phyloP scores from a whole-genome alignment of 169 alveolate genomes.

The Plasmodium gaboni region DNA sequence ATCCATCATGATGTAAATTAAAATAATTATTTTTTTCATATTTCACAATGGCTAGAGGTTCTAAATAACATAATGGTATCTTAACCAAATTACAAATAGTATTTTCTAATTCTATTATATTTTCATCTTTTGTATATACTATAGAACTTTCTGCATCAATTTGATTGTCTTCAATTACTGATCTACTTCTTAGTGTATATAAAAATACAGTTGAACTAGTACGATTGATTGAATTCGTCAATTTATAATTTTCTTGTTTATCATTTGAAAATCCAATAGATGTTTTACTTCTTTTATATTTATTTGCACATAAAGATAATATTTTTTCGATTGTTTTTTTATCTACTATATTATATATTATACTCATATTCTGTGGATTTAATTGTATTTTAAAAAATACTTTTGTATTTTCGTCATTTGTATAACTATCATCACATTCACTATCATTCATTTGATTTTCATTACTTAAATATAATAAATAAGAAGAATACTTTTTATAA shows the following conservation, averaged over 20 bases:
- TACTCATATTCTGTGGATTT: slow-evolving; percentile 35
- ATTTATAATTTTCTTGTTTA: slow-evolving; percentile 70
- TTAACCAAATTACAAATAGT: slow-evolving; percentile 59
- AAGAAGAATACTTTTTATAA: slow-evolving; percentile 64
- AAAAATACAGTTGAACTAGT: slow-evolving; percentile 68
- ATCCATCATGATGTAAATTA: slow-evolving; percentile 86
- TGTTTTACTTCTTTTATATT: slow-evolving; percentile 72
- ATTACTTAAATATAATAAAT: slow-evolving; percentile 36
- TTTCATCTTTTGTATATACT: slow-evolving; percentile 71
- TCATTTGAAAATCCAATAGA: slow-evolving; percentile 54
- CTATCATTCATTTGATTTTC: slow-evolving; percentile 16
- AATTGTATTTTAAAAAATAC: slow-evolving; percentile 66
- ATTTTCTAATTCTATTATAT: slow-evolving; percentile 71
- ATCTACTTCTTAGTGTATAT: slow-evolving; percentile 52
- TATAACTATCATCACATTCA: slow-evolving; percentile 7
- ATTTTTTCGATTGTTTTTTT: slow-evolving; percentile 54
- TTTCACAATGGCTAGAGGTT: slow-evolving; percentile 85
- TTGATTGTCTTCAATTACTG: slow-evolving; percentile 33
- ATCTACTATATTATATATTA: slow-evolving; percentile 47
- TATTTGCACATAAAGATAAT: slow-evolving; percentile 39
- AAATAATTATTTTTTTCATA: slow-evolving; percentile 84
- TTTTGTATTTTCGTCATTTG: slow-evolving; percentile 34
- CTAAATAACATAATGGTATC: slow-evolving; percentile 78
- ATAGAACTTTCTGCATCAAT: slow-evolving; percentile 33
- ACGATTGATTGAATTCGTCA: slow-evolving; percentile 34